These are phyloP conservation scores for Botryosphaeria agaves DNA, from an alignment of 2,329 filamentous ascomycete species.

Conservation along the genomic window DNA sequence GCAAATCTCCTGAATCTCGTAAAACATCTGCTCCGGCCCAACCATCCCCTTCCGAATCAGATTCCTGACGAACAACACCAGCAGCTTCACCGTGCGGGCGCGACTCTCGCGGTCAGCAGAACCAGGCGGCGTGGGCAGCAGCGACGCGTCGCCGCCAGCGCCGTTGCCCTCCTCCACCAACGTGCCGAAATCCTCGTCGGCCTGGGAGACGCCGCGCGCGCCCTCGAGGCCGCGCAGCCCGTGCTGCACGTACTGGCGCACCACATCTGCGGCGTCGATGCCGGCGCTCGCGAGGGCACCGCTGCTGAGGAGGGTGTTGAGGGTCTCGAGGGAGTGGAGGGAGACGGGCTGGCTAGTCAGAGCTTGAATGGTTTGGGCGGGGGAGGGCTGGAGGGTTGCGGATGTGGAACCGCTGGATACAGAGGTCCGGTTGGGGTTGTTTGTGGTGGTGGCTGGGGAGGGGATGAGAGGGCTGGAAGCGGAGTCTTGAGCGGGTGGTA, in stretches of 20 bases:
- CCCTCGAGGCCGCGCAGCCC: conserved; percentile 17
- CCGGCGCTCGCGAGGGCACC: conserved; percentile 10
- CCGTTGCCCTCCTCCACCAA: background rate
- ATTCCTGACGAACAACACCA: conserved; percentile 21
- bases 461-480: no score
- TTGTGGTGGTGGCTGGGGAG: no score
- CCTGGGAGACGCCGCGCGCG: conserved; percentile 2
- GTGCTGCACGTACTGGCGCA: conserved; percentile 20
- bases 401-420: no score
- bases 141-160: background rate
- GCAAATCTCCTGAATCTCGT: conserved; percentile 22
- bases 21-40: conserved; percentile 14
- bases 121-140: no score
- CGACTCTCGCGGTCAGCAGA: conserved; percentile 19
- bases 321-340: conserved; percentile 18
- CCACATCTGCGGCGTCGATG: conserved; percentile 11
- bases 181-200: background rate
- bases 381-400: background rate
- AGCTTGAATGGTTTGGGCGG: conserved; percentile 8
- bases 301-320: conserved; percentile 18
- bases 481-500: no score
- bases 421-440: no score
- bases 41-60: conserved; percentile 16
- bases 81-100: conserved; percentile 16
- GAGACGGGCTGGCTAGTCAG: conserved; percentile 18